Evolutionary conservation across 1,139 yeast genomes (phyloP).

Genomic region (Geotrichum aggregatum): DNA sequence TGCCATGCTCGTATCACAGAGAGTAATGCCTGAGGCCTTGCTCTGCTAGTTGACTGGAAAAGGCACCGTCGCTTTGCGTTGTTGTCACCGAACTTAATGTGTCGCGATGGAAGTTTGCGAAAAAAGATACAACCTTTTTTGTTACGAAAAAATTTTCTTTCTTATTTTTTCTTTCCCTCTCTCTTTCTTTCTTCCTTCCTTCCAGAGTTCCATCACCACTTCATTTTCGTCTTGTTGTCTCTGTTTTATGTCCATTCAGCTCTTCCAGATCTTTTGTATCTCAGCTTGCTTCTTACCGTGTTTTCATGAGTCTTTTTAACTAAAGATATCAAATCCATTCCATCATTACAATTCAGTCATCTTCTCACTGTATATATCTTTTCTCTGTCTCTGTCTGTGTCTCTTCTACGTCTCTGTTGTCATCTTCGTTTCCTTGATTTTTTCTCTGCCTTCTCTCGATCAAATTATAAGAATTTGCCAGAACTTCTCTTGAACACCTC

Average conservation of each 20-base stretch:
- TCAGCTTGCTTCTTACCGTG: neutral
- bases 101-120: neutral
- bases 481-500: neutral
- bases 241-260: conserved; percentile 1
- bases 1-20: too few relatives aligned
- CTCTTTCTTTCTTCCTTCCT: neutral
- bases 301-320: conserved; percentile 9
- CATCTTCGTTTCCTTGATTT: neutral
- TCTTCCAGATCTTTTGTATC: conserved; percentile 1
- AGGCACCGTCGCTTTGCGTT: too few relatives aligned
- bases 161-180: neutral
- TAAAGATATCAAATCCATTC: neutral
- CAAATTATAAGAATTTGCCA: neutral
- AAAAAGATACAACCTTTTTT: neutral
- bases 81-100: too few relatives aligned
- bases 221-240: neutral
- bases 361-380: conserved; percentile 4
- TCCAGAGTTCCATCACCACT: conserved; percentile 3
- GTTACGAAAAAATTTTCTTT: conserved; percentile 6
- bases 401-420: neutral
- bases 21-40: too few relatives aligned
- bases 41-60: too few relatives aligned
- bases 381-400: neutral
- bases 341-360: neutral
- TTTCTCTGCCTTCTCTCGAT: neutral